These are phyloP conservation scores for Candida glucosophila DNA, from an alignment of 1,139 yeast species.

Conservation along the genomic window DNA sequence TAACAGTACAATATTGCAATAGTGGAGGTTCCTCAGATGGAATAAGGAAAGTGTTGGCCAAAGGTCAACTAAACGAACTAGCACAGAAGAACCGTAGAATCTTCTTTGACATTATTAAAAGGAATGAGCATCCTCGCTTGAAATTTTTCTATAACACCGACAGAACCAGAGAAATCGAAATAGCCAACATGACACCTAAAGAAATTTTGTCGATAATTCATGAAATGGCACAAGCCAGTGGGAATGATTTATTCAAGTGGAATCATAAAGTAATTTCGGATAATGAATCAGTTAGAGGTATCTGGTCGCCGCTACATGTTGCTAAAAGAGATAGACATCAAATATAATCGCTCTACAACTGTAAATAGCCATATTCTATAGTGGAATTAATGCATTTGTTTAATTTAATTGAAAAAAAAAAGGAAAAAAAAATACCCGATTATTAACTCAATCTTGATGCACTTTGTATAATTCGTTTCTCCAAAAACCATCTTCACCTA, in stretches of 20 bases:
- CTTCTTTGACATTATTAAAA: constrained; percentile 60
- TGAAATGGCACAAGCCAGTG: constrained; percentile 37
- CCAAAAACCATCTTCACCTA: constrained; percentile 73
- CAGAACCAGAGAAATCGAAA: constrained; percentile 30
- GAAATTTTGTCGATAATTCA: constrained; percentile 52
- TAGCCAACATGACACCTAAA: constrained; percentile 51
- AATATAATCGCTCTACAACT: constrained; percentile 33
- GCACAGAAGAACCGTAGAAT: constrained; percentile 58
- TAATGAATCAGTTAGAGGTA: constrained; percentile 86
- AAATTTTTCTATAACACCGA: constrained; percentile 53
- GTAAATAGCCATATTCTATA: no score
- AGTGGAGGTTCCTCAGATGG: constrained; percentile 95
- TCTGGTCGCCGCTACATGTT: constrained; percentile 94
- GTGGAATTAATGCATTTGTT: no score
- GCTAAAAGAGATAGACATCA: constrained; percentile 61
- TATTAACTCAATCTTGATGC: constrained; percentile 12
- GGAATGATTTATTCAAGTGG: constrained; percentile 32
- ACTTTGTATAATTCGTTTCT: constrained; percentile 50
- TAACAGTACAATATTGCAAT: constrained; percentile 75
- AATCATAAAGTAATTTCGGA: constrained; percentile 68
- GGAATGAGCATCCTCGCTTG: constrained; percentile 76
- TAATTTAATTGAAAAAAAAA: no score
- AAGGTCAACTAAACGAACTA: constrained; percentile 44
- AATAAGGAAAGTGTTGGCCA: constrained; percentile 57
- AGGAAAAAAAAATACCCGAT: no score